Percentiles rank a stretch among this genome's conserved stretches.
These are phyloP conservation scores for Auricularia sp. DNA, from an alignment of 768 basidiomycete species.

Conservation along the genomic window DNA sequence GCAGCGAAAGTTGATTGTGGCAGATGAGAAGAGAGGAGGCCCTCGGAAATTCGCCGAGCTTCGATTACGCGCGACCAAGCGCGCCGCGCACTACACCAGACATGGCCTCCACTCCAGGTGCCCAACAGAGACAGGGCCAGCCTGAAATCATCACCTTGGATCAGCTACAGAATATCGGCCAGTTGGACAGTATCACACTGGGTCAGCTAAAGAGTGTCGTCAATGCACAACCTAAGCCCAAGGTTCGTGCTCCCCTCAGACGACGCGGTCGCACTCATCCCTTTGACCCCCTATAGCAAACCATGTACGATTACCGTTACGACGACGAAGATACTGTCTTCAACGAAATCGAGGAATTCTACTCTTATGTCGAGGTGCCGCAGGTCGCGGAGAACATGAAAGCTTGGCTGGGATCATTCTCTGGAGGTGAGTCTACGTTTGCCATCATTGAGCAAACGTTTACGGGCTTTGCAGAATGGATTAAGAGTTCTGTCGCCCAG, in stretches of 20 bases:
- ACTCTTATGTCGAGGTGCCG: constrained; percentile 91
- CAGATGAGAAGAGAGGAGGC: background rate
- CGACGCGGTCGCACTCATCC: constrained; percentile 13
- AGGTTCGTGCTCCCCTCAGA: constrained; percentile 35
- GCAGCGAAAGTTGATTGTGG: background rate
- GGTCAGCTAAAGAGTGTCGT: constrained; percentile 74
- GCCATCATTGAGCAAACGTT: constrained; percentile 8
- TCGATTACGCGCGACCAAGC: background rate
- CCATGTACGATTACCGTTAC: constrained; percentile 84
- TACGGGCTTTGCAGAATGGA: constrained; percentile 55
- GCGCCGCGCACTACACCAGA: background rate
- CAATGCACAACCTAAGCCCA: constrained; percentile 58
- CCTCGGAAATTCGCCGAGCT: background rate
- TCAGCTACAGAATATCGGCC: constrained; percentile 61
- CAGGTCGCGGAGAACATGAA: constrained; percentile 80
- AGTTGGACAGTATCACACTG: constrained; percentile 22
- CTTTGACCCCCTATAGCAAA: constrained; percentile 42
- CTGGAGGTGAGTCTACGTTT: constrained; percentile 45
- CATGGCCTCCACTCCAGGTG: background rate
- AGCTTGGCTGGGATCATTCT: constrained; percentile 79
- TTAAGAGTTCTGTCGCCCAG: constrained; percentile 46
- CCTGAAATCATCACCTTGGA: constrained; percentile 34
- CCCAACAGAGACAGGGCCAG: background rate
- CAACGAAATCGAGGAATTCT: constrained; percentile 96
- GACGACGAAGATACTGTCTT: constrained; percentile 94